A percentile compares a stretch with the other conserved stretches of the same genome.
Evolutionary conservation across 1,284 basidiomycete genomes (phyloP).

Genomic region (Pisolithus thermaeus): DNA sequence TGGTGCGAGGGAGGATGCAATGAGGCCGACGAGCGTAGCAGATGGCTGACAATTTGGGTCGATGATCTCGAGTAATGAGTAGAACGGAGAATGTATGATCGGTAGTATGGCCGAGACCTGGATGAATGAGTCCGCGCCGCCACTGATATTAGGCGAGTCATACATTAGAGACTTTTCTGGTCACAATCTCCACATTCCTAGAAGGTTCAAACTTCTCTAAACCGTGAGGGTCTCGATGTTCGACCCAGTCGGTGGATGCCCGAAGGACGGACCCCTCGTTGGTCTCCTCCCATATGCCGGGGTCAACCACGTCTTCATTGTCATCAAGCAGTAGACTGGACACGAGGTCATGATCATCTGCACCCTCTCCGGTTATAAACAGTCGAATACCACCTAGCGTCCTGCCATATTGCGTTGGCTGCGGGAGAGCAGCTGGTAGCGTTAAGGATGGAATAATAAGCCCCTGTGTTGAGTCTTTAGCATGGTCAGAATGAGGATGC

Average conservation of each 20-base stretch:
- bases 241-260: constrained; percentile 66
- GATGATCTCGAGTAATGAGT: constrained; percentile 42
- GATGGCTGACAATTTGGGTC: constrained; percentile 46
- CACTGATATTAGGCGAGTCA: constrained; percentile 6
- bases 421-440: constrained; percentile 51
- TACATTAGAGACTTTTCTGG: constrained; percentile 20
- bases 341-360: constrained; percentile 24
- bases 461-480: constrained; percentile 40
- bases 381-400: constrained; percentile 56
- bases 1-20: constrained; percentile 49
- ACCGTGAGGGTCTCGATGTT: constrained; percentile 56
- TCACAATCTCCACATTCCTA: constrained; percentile 55
- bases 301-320: constrained; percentile 60
- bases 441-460: constrained; percentile 67
- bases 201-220: constrained; percentile 58
- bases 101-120: constrained; percentile 32
- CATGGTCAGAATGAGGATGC: constrained; percentile 38
- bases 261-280: constrained; percentile 36
- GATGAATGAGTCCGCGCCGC: constrained; percentile 4
- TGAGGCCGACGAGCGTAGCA: constrained; percentile 41
- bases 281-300: constrained; percentile 48
- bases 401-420: constrained; percentile 58
- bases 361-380: constrained; percentile 44
- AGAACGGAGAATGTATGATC: constrained; percentile 53
- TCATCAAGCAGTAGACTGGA: constrained; percentile 46